These are phyloP conservation scores for Ganoderma boninense DNA, from an alignment of 1,284 basidiomycete genomes.

Conservation along the genomic window DNA sequence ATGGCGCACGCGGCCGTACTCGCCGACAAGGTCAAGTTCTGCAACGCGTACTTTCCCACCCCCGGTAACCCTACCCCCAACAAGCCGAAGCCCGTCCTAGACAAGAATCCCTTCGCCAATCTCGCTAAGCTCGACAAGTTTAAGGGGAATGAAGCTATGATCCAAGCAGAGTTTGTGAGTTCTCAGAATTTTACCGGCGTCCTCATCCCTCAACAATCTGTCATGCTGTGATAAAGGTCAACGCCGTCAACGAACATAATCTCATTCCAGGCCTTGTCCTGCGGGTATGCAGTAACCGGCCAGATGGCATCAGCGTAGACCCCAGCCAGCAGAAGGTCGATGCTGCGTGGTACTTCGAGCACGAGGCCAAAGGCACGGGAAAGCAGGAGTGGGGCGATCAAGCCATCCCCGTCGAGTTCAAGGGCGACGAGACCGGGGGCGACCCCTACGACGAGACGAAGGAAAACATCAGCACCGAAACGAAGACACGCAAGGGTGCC, in stretches of 20 bases:
- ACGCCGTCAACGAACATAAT: background rate
- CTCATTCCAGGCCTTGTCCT: background rate
- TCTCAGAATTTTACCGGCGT: background rate
- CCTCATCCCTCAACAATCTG: background rate
- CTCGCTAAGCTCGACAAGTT: background rate
- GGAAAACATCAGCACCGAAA: background rate
- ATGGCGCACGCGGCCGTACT: conserved; percentile 3
- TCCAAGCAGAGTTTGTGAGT: conserved; percentile 1
- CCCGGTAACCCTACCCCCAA: background rate
- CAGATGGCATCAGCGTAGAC: background rate
- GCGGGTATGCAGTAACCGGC: background rate
- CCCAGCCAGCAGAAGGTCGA: background rate
- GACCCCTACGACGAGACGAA: conserved; percentile 11
- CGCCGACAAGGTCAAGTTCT: background rate
- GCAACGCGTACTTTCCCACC: background rate
- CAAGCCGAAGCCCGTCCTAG: background rate
- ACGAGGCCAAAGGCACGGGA: background rate
- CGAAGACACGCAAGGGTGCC: background rate
- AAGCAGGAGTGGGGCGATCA: background rate
- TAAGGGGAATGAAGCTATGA: background rate
- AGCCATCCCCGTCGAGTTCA: conserved; percentile 10
- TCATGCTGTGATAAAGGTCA: no score
- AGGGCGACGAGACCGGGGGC: background rate
- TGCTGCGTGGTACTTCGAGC: background rate
- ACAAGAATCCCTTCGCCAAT: background rate